Evolutionary conservation across 192 early-diverging fungal genomes (phyloP), one percentile per base, ranked within the genome.

Genomic region (Coemansia sp.): DNA sequence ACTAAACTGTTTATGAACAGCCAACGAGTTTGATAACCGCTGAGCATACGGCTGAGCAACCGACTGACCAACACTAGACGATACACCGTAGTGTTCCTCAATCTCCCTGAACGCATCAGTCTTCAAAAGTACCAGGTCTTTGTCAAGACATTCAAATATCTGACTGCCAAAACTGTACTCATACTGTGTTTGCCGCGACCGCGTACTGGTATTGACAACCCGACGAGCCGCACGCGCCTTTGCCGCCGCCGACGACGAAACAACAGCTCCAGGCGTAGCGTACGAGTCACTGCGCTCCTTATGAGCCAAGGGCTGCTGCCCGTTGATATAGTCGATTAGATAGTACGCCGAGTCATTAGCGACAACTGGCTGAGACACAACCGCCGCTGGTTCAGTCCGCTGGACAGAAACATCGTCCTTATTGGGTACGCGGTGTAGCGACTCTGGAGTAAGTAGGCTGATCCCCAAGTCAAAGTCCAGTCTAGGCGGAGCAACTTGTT

Each of bases 161-260:
- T 82, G 80, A 69, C 80, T 82, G 34, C 80, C 80, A 68, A 74
- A 82, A 33, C 74, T 82, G 72, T 82, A 82, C 36, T 82, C 80
- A 60, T 82, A 82, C 72, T 74, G 80, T 34, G 80, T 82, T 75
- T 82, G 80, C 55, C 80, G 71, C 69, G 63, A 40, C 38, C 71
- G 71, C 18, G 80, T 82, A 63, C 75, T 82, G 58, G 65, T 69
- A 63, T 82, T 82, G 27, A 82, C 68, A 15, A 82, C 44, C 11
- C 75, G 80, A 12, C 80, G 75, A 22, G 80, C 80, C 2, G 74
- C 70, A 34, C 44, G 66, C 60, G 46, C 27, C n/a, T 18, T 49
- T 10, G 34, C 33, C 49, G 47, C 40, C 15, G 55, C n/a, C 15
- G 22, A 38, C 27, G 41, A 36, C 34, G 16, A 31, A 22, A 34